Evolutionary conservation across 306 rosid species (phyloP).

Genomic region (Glycine tomentella): DNA sequence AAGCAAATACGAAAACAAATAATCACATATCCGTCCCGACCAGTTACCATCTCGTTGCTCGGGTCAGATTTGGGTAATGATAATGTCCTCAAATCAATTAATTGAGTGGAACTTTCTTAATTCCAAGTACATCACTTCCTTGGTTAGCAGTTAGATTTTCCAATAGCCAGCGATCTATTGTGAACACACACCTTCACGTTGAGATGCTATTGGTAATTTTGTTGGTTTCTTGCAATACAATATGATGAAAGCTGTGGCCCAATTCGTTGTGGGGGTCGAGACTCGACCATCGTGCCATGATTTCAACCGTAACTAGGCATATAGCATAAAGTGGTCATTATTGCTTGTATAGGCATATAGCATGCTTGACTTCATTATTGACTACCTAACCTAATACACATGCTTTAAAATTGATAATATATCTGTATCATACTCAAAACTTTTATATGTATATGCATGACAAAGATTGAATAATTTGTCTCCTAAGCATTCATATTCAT

Average conservation of each 20-base stretch:
- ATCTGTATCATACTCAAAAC: not conserved
- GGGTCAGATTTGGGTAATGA: not conserved
- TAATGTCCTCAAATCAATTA: not conserved
- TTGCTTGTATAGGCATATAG: not conserved
- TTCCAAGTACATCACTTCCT: constrained; percentile 8
- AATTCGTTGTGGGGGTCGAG: not conserved
- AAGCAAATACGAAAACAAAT: too few relatives aligned
- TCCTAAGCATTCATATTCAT: too few relatives aligned
- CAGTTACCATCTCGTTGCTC: not conserved
- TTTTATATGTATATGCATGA: too few relatives aligned
- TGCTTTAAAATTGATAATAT: not conserved
- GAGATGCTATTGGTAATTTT: not conserved
- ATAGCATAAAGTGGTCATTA: not conserved
- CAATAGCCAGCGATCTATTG: not conserved
- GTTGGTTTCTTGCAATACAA: not conserved
- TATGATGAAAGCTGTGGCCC: not conserved
- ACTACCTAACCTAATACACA: not conserved
- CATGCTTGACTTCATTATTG: not conserved
- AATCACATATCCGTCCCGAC: too few relatives aligned
- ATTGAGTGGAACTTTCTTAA: too few relatives aligned
- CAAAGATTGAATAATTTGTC: too few relatives aligned
- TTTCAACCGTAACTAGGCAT: not conserved
- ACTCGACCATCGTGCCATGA: not conserved
- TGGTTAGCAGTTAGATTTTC: not conserved
- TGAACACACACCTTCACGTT: not conserved